phyloP scores from a whole-genome alignment of 306 rosid genomes.

The Amphicarpaea edgeworthii region DNA sequence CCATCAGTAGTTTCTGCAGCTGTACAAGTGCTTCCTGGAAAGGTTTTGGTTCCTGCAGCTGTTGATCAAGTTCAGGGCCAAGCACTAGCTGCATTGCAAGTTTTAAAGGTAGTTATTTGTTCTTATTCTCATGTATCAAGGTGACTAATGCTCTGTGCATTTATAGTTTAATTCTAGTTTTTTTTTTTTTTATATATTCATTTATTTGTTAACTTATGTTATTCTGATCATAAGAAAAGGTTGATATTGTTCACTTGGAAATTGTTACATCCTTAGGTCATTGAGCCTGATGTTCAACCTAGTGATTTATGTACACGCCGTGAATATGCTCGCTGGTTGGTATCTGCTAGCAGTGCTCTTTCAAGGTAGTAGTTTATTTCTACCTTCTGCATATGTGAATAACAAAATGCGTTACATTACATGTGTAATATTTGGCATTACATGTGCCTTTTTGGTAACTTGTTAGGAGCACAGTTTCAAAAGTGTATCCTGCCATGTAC shows the following conservation, averaged over 20 bases:
- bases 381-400: slow-evolving; percentile 33
- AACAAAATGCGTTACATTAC: neutral
- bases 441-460: slow-evolving; percentile 39
- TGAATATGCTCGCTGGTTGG: slow-evolving; percentile 97
- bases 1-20: slow-evolving; percentile 88
- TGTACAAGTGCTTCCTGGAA: slow-evolving; percentile 80
- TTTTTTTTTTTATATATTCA: neutral
- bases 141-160: slow-evolving; percentile 13
- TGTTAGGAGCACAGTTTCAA: slow-evolving; percentile 78
- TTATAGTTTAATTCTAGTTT: slow-evolving; percentile 1
- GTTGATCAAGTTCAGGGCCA: slow-evolving; percentile 98
- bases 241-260: slow-evolving; percentile 29
- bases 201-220: slow-evolving; percentile 9
- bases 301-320: slow-evolving; percentile 93
- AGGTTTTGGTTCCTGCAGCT: slow-evolving; percentile 91
- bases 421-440: slow-evolving; percentile 33
- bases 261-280: slow-evolving; percentile 64
- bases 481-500: slow-evolving; percentile 98
- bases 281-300: slow-evolving; percentile 89
- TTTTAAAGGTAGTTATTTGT: slow-evolving; percentile 70
- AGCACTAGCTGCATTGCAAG: slow-evolving; percentile 92
- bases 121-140: slow-evolving; percentile 21
- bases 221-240: slow-evolving; percentile 13
- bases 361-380: slow-evolving; percentile 71
- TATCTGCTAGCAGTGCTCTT: slow-evolving; percentile 88